Conservation (phyloP, 176 grass and related monocot genomes). For the Urochloa ruziziensis region DNA sequence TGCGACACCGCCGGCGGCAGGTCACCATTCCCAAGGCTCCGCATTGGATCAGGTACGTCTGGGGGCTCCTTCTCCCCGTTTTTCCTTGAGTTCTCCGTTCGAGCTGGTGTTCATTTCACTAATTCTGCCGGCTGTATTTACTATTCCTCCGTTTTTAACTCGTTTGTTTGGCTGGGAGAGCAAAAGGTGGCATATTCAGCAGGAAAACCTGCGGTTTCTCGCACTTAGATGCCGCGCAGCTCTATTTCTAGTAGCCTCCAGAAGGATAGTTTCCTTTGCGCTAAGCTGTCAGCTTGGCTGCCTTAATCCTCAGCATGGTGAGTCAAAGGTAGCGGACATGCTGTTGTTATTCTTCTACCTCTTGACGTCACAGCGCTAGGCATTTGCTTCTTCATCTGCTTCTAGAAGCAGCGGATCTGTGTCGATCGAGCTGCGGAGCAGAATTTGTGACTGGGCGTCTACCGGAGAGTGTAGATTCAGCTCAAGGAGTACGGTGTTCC, state of each 20-base stretch:
- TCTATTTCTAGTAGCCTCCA: background rate
- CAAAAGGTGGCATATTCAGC: conserved; percentile 8
- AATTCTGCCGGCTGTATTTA: background rate
- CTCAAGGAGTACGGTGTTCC: background rate
- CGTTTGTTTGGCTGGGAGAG: background rate
- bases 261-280: background rate
- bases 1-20: conserved; percentile 30
- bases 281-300: background rate
- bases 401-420: background rate
- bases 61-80: background rate
- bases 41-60: conserved; percentile 41
- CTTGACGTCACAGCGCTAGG: background rate
- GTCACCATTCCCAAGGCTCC: conserved; percentile 10
- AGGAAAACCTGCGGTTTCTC: background rate
- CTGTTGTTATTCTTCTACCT: background rate
- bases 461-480: background rate
- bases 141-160: background rate
- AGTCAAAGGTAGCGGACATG: background rate
- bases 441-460: background rate
- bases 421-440: background rate
- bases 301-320: background rate
- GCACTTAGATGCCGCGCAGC: background rate
- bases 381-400: background rate
- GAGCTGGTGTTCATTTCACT: background rate
- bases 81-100: background rate